Evolutionary conservation across 1,284 basidiomycete genomes (phyloP), one percentile per base, ranked within the genome.

Genomic region (Apiotrichum sp.): DNA sequence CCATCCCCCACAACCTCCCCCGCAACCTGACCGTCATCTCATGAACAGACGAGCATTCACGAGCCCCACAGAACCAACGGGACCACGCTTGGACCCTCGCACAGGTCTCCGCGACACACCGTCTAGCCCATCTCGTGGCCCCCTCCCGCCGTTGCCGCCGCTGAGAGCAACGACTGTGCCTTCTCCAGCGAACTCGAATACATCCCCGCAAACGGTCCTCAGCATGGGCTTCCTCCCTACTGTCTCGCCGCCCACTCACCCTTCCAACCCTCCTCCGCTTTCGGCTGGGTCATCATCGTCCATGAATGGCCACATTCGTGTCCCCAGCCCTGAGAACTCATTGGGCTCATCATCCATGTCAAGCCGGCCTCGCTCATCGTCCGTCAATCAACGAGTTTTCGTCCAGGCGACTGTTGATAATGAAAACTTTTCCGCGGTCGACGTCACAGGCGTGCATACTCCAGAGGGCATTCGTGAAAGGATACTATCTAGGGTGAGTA

Each of bases 381-480:
- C 55, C 1, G 10, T 50, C 13, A 34, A 62, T 40, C 49, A 64
- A 33, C 66, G 65, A 51, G 58, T 65, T 14, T 52, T 65, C 31
- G 80, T 75, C 14, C 3, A 22, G 4, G 91, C 88, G 52, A 93
- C 91, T 3, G 79, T 82, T 33, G 89, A 93, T 72, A 86, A 87
- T 50, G 89, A 92, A 61, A 83, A 84, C 60, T 87, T 87, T 74
- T 82, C 82, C 42, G 80, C 83, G 39, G 89, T 93, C 38, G 86
- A 90, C 63, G 84, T 95, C 58, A 85, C 84, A 32, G 82, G 83
- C 29, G 84, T 86, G 32, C 80, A 80, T 52, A 83, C 81, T 61
- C 81, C 86, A 34, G 83, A 84, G 13, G 86, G 84, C 62, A 88
- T 95, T 62, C 83, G 86, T 65, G 90, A 93, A 70, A 82, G 85